Evolutionary conservation across 2,329 filamentous ascomycete genomes (phyloP), one percentile per base, ranked within the genome.

Genomic region (Sporothrix protearum): DNA sequence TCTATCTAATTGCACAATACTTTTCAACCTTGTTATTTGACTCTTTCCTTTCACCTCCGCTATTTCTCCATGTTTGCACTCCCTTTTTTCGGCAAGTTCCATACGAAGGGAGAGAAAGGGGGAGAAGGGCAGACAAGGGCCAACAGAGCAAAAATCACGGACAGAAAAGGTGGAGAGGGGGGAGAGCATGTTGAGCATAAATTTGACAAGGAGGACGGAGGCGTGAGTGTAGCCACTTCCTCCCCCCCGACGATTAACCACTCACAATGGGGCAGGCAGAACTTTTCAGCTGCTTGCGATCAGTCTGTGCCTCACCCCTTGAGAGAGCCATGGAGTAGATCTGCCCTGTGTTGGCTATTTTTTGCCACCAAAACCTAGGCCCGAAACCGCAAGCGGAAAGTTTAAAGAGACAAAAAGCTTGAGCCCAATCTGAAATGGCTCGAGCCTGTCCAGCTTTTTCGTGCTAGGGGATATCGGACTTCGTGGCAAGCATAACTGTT

Each of bases 21-120:
- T 47, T 64, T 64, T 30, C 61, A 45, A 10, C 8, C 36, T 22
- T 22, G 61, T 30, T 47, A n/a, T 64, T n/a, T 22, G 47, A 25
- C 22, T 30, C 39, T 28, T 28, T 53, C 28, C 49, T 9, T 6
- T 16, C 53, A 12, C 33, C 57, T 14, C 16, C 19, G 30, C 39
- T 28, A 3, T 36, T 36, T 36, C 33, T 36, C 33, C 33, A n/a
- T n/a, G n/a, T n/a, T 36, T 36, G 33, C 8, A 8, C 33, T 36
- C 33, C 33, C 25, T 66, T 7, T 25, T 66, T 45, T 66, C 63
- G 42, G 63, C 63, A 47, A 66, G 42, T 33, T 49, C 63, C 55
- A 36, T 59, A 28, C 55, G 28, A 59, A 9, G 49, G 25, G n/a
- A 53, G 12, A n/a, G 22, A 12, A 53, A 28, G 22, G 49, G 49